A percentile compares a stretch with the other conserved stretches of the same genome.
Conservation (phyloP, 73 alveolate genomes). For the Diophrys sp. region DNA sequence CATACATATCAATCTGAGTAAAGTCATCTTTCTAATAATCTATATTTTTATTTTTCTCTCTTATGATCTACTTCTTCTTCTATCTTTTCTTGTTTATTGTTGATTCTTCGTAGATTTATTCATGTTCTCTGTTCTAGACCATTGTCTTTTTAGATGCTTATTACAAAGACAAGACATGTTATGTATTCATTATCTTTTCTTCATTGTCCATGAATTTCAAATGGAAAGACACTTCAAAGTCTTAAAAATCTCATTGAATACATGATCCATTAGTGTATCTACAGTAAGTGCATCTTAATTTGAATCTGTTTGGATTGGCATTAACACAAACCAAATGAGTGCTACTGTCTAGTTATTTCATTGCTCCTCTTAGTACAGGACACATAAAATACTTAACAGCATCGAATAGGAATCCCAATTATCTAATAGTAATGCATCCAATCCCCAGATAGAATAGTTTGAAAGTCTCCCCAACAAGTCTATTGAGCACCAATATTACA, state of each 20-base stretch:
- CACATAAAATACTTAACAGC: not conserved
- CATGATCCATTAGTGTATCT: not conserved
- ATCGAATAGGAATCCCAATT: not conserved
- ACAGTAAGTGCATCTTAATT: not conserved
- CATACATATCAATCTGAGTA: not conserved
- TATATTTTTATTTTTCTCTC: too few species aligned
- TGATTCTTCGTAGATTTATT: too few species aligned
- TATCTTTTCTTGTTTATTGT: too few species aligned
- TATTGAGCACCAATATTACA: not conserved
- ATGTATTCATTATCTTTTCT: not conserved
- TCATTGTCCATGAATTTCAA: not conserved
- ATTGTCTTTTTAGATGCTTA: not conserved
- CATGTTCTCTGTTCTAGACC: too few species aligned
- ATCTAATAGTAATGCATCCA: not conserved
- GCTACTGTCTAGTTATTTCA: not conserved
- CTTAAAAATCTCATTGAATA: not conserved
- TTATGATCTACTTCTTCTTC: not conserved
- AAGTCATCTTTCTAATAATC: not conserved
- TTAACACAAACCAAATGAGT: not conserved
- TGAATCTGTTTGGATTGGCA: not conserved
- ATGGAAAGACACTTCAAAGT: not conserved
- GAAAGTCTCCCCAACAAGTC: not conserved
- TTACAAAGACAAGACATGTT: not conserved
- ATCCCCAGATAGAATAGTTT: not conserved
- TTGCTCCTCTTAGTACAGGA: not conserved